These are phyloP conservation scores for Paramecium primaurelia DNA, from an alignment of 73 alveolate genomes.

Conservation along the genomic window DNA sequence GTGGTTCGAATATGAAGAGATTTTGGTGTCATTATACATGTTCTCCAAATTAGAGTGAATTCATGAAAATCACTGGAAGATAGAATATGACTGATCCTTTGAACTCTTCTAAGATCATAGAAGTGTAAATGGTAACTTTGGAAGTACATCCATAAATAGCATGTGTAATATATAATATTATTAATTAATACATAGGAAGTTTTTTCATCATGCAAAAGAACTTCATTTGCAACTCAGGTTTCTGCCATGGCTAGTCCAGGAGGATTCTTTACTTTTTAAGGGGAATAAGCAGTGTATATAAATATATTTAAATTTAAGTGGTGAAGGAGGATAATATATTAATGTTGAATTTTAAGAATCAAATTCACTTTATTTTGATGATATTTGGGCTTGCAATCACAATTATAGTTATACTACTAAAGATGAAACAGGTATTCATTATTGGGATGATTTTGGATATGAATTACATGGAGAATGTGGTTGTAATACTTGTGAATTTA, in stretches of 20 bases:
- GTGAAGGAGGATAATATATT: conserved; percentile 49
- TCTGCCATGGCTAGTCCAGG: conserved; percentile 71
- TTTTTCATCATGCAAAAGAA: conserved; percentile 58
- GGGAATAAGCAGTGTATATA: conserved; percentile 53
- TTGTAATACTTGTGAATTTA: conserved; percentile 59
- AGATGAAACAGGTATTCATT: conserved; percentile 38
- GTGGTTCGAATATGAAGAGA: conserved; percentile 71
- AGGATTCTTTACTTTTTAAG: conserved; percentile 62
- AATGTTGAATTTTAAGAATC: conserved; percentile 44
- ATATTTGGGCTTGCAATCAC: conserved; percentile 42
- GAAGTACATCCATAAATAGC: conserved; percentile 61
- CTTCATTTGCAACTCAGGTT: conserved; percentile 68
- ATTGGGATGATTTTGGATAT: conserved; percentile 53
- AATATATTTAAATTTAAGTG: background rate
- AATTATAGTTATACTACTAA: background rate
- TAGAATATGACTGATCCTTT: conserved; percentile 62
- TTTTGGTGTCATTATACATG: conserved; percentile 76
- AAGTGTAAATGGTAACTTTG: conserved; percentile 58
- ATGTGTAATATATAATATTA: conserved; percentile 50
- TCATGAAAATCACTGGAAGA: conserved; percentile 56
- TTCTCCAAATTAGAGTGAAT: conserved; percentile 63
- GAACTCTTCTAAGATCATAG: conserved; percentile 47
- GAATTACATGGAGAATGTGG: conserved; percentile 51
- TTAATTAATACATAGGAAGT: background rate
- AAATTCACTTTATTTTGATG: conserved; percentile 3